A percentile compares a stretch with the other conserved stretches of the same genome.
Evolutionary conservation across 768 basidiomycete genomes (phyloP).

Genomic region (Hypholoma sublateritium): DNA sequence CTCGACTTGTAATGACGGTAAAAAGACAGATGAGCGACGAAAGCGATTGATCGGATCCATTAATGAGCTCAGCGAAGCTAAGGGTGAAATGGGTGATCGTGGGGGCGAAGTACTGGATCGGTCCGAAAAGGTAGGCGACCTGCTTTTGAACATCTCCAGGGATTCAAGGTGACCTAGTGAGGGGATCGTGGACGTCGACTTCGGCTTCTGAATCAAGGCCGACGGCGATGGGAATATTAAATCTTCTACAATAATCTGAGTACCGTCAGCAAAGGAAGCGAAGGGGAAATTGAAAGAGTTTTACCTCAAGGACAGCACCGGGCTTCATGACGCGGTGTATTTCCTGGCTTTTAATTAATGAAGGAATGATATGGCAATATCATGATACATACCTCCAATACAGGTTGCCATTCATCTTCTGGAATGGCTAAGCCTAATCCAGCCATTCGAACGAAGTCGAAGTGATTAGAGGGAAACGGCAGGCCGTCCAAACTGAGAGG

Average conservation of each 20-base stretch:
- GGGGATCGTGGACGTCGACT: conserved; percentile 16
- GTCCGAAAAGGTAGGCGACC: conserved; percentile 8
- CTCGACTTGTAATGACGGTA: not conserved
- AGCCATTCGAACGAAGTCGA: conserved; percentile 67
- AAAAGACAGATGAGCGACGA: conserved; percentile 2
- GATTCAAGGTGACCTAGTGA: conserved; percentile 8
- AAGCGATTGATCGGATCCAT: not conserved
- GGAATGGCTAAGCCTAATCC: conserved; percentile 68
- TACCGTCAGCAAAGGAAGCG: conserved; percentile 1
- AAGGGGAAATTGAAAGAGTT: conserved; percentile 4
- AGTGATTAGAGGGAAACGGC: conserved; percentile 55
- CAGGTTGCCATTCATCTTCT: conserved; percentile 72
- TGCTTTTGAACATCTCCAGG: conserved; percentile 11
- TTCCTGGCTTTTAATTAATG: conserved; percentile 38
- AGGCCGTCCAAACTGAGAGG: conserved; percentile 56
- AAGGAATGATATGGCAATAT: not conserved
- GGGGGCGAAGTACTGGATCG: not conserved
- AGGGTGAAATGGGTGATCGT: conserved; percentile 17
- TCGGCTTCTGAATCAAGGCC: conserved; percentile 17
- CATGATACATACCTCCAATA: conserved; percentile 54
- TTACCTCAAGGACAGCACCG: conserved; percentile 64
- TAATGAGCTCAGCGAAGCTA: conserved; percentile 17
- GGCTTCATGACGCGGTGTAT: conserved; percentile 64
- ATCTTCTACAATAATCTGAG: conserved; percentile 72
- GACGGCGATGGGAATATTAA: conserved; percentile 62